Conservation (phyloP, 2,329 filamentous ascomycete species). For the Talaromyces verruculosus region DNA sequence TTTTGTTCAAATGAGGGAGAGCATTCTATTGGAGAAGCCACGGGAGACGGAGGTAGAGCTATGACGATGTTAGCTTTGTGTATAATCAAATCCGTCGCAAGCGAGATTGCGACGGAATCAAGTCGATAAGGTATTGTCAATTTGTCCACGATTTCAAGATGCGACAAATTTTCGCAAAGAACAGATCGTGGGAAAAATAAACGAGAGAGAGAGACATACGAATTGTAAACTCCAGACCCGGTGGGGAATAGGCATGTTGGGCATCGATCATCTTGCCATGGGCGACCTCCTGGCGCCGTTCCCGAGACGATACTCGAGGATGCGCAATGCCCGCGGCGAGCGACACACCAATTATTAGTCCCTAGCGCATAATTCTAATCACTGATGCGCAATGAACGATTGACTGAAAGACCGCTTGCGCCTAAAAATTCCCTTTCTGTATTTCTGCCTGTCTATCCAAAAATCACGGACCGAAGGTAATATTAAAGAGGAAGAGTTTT, state of each 20-base stretch:
- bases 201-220: slow-evolving; percentile 32
- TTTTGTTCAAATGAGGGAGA: slow-evolving; percentile 31
- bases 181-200: slow-evolving; percentile 15
- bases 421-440: background rate
- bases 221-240: slow-evolving; percentile 35
- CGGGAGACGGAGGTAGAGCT: slow-evolving; percentile 31
- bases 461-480: background rate
- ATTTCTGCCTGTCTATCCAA: background rate
- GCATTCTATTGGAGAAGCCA: slow-evolving; percentile 37
- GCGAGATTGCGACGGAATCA: slow-evolving; percentile 10
- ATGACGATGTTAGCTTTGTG: slow-evolving; percentile 27
- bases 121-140: background rate
- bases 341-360: slow-evolving; percentile 24
- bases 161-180: slow-evolving; percentile 20
- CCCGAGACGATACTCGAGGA: slow-evolving; percentile 35
- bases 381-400: slow-evolving; percentile 20
- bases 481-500: slow-evolving; percentile 2
- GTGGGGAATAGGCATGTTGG: slow-evolving; percentile 38
- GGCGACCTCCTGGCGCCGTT: slow-evolving; percentile 34
- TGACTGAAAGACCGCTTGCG: slow-evolving; percentile 17
- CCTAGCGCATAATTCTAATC: slow-evolving; percentile 43
- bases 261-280: slow-evolving; percentile 45
- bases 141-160: background rate
- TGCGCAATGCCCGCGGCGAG: slow-evolving; percentile 39
- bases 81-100: slow-evolving; percentile 6